Evolutionary conservation across 164 flowering plant species (phyloP).

Genomic region (Platanus orientalis): DNA sequence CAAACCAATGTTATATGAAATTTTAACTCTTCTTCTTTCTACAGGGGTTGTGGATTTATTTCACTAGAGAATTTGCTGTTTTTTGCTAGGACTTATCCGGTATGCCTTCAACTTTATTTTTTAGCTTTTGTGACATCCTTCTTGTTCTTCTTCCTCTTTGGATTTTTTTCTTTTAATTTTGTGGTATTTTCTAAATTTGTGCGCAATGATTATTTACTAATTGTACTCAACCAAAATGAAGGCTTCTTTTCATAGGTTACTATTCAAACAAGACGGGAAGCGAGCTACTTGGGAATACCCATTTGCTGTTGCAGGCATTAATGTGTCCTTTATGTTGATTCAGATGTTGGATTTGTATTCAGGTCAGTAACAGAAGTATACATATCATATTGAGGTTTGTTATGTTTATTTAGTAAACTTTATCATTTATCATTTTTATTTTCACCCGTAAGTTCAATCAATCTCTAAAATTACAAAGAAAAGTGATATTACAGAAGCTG

Average conservation of each 20-base stretch:
- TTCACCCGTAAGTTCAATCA: not conserved
- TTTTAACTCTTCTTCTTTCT: constrained; percentile 11
- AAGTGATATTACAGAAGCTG: not conserved
- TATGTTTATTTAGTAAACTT: not conserved
- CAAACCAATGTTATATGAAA: not conserved
- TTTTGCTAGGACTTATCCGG: constrained; percentile 81
- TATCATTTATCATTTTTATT: not conserved
- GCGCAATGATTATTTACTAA: constrained; percentile 35
- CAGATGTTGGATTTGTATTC: constrained; percentile 84
- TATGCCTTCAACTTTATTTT: constrained; percentile 23
- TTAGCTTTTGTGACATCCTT: too few relatives aligned
- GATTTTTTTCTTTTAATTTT: not conserved
- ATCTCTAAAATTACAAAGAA: not conserved
- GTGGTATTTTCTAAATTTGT: not conserved
- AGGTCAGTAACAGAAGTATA: constrained; percentile 35
- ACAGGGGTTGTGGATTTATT: constrained; percentile 92
- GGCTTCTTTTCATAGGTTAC: constrained; percentile 86
- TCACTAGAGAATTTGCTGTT: constrained; percentile 92
- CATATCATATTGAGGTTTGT: not conserved
- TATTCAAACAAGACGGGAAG: constrained; percentile 72
- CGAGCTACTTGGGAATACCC: constrained; percentile 98
- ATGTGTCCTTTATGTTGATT: constrained; percentile 85
- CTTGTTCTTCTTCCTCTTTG: not conserved
- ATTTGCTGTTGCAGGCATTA: constrained; percentile 98
- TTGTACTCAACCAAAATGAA: constrained; percentile 55